Percentiles rank a stretch among this genome's conserved stretches.
These are phyloP conservation scores for Oidiodendron maius DNA, from an alignment of 495 filamentous ascomycete species.

Conservation along the genomic window DNA sequence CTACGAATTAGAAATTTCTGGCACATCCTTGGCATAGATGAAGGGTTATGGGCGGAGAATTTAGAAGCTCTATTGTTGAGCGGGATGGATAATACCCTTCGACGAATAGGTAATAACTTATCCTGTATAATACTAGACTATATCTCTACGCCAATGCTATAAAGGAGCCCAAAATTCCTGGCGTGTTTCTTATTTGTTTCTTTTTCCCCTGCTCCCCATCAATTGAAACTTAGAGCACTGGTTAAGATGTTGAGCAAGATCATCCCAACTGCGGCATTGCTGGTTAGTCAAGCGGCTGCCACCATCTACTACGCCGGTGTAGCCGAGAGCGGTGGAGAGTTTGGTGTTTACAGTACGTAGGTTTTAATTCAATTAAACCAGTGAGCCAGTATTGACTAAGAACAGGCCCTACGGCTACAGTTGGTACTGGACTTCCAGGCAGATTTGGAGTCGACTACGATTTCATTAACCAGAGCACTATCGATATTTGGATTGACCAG, in stretches of 20 bases:
- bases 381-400: not conserved
- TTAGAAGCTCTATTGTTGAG: too few relatives aligned
- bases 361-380: not conserved
- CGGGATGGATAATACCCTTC: too few relatives aligned
- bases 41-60: too few relatives aligned
- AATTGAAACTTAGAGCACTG: too few relatives aligned
- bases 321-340: constrained; percentile 46
- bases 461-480: constrained; percentile 39
- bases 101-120: too few relatives aligned
- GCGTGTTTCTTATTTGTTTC: too few relatives aligned
- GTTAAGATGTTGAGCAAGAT: constrained; percentile 10
- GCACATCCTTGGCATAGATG: too few relatives aligned
- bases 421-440: constrained; percentile 42
- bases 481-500: constrained; percentile 41
- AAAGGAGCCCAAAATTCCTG: too few relatives aligned
- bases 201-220: too few relatives aligned
- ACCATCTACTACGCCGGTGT: constrained; percentile 50
- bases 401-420: constrained; percentile 14
- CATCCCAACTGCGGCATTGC: constrained; percentile 15
- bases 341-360: constrained; percentile 40
- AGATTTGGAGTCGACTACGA: constrained; percentile 42
- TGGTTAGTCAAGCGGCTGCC: constrained; percentile 32
- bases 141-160: too few relatives aligned
- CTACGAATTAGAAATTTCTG: too few relatives aligned
- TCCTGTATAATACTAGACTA: too few relatives aligned